A percentile compares a stretch with the other conserved stretches of the same genome.
phyloP scores from a whole-genome alignment of 345 rosid genomes.

The Ceriops decandra region DNA sequence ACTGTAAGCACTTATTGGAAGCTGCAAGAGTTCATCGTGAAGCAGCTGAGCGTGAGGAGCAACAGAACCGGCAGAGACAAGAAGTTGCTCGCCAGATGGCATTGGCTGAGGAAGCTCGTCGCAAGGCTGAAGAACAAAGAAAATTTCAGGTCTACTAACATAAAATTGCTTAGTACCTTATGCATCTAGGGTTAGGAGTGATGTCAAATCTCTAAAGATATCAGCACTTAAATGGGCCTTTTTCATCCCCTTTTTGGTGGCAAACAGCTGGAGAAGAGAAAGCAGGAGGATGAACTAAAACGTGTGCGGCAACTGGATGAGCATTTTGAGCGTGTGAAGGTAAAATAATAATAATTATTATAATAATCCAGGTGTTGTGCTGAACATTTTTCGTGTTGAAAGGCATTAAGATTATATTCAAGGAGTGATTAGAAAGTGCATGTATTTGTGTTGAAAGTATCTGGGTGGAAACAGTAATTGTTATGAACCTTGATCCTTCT shows the following conservation, averaged over 20 bases:
- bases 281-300: conserved; percentile 86
- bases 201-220: not conserved
- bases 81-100: conserved; percentile 96
- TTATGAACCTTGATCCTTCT: not conserved
- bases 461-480: not conserved
- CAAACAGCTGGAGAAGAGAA: conserved; percentile 85
- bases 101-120: conserved; percentile 97
- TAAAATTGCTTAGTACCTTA: conserved; percentile 9
- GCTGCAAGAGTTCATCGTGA: conserved; percentile 94
- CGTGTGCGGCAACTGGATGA: conserved; percentile 88
- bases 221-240: not conserved
- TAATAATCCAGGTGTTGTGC: not conserved
- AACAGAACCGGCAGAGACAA: conserved; percentile 79
- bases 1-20: conserved; percentile 88
- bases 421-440: not conserved
- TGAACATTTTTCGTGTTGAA: not conserved
- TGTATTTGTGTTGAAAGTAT: not conserved
- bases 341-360: conserved; percentile 8
- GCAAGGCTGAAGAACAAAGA: conserved; percentile 94
- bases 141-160: conserved; percentile 62
- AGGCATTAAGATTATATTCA: not conserved
- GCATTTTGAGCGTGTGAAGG: conserved; percentile 83
- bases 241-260: not conserved
- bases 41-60: conserved; percentile 92
- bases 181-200: not conserved